These are phyloP conservation scores for Beauveria sp. DNA, from an alignment of 2,329 filamentous ascomycete species.

Conservation along the genomic window DNA sequence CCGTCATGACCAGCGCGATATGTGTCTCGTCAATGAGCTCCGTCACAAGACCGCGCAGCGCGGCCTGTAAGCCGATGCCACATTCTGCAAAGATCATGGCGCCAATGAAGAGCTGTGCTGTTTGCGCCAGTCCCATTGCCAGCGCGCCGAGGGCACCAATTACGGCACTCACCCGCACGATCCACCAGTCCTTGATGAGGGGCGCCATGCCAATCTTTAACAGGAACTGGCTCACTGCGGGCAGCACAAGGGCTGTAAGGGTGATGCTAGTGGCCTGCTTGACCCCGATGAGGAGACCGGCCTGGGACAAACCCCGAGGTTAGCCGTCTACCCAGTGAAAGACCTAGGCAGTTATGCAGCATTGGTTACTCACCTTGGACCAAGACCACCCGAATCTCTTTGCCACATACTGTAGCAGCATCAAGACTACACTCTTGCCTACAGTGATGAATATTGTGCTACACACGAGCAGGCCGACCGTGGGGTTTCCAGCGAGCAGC, in stretches of 20 bases:
- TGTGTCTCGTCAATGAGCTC: conserved; percentile 1
- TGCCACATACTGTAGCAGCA: conserved; percentile 10
- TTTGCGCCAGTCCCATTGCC: not conserved
- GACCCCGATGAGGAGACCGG: not conserved
- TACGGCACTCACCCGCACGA: not conserved
- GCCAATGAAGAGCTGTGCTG: not conserved
- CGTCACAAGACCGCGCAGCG: conserved; percentile 2
- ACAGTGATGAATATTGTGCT: conserved; percentile 1
- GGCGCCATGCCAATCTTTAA: conserved; percentile 1
- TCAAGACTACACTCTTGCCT: not conserved
- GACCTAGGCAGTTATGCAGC: not conserved
- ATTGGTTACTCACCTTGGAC: conserved; percentile 3
- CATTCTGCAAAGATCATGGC: not conserved
- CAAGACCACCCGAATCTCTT: conserved; percentile 12
- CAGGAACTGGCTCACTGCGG: not conserved
- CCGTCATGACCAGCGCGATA: not conserved
- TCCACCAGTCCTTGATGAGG: conserved; percentile 7
- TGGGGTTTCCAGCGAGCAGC: not conserved
- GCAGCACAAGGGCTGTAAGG: not conserved
- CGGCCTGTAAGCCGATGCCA: not conserved
- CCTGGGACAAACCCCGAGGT: not conserved
- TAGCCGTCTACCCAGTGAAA: not conserved
- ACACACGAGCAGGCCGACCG: not conserved
- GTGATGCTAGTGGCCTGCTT: not conserved
- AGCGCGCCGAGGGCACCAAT: not conserved